phyloP scores from a whole-genome alignment of 805 yeast species.

The Sungouiozyma ichnusensis region DNA sequence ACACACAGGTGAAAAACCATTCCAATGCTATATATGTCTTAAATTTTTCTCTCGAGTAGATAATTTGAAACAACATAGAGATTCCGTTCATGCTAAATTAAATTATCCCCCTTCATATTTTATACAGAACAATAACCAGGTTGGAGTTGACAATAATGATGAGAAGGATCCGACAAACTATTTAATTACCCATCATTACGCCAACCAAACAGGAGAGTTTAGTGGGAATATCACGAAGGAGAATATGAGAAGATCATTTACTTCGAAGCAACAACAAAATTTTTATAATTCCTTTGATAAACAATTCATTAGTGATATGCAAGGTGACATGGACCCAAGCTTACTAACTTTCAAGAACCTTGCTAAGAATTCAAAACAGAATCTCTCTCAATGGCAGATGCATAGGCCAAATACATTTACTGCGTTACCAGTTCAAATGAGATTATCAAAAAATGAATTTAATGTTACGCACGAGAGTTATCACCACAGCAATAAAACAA shows the following conservation, averaged over 20 bases:
- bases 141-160: not conserved
- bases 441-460: not conserved
- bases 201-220: not conserved
- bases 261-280: not conserved
- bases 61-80: conserved; percentile 83
- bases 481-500: not conserved
- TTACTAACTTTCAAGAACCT: not conserved
- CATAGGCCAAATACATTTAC: conserved; percentile 3
- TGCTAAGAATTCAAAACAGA: not conserved
- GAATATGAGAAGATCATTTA: not conserved
- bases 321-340: not conserved
- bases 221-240: not conserved
- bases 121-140: not conserved
- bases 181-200: not conserved
- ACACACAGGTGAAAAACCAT: conserved; percentile 92
- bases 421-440: conserved; percentile 2
- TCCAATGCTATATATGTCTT: conserved; percentile 72
- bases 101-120: conserved; percentile 5
- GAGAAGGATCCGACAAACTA: not conserved
- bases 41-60: conserved; percentile 75
- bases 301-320: conserved; percentile 1
- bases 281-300: not conserved
- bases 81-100: conserved; percentile 55
- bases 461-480: not conserved
- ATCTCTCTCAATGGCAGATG: not conserved